Evolutionary conservation across 2,329 filamentous ascomycete genomes (phyloP).

Genomic region (Fusarium pseudoanthophilum): DNA sequence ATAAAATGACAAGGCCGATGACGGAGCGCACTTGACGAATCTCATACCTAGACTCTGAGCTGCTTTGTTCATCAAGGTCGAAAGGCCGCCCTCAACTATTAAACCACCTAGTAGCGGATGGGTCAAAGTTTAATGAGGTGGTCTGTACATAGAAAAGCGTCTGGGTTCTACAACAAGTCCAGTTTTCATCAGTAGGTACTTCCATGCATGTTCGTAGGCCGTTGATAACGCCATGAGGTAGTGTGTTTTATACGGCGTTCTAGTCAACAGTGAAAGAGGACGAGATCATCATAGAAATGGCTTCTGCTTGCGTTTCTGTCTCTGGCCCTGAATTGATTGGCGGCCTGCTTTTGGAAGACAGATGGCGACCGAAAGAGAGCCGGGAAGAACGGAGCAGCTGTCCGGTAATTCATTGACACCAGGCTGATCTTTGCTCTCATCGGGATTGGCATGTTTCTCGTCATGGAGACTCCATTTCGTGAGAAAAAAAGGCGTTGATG

Average conservation of each 20-base stretch:
- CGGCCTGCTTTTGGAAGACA: conserved; percentile 10
- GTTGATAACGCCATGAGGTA: conserved; percentile 22
- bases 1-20: neutral
- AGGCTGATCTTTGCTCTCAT: conserved; percentile 21
- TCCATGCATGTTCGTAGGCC: conserved; percentile 8
- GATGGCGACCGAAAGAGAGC: conserved; percentile 11
- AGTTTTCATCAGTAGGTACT: conserved; percentile 7
- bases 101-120: conserved; percentile 17
- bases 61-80: conserved; percentile 20
- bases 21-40: conserved; percentile 1
- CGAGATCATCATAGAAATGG: conserved; percentile 15
- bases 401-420: conserved; percentile 14
- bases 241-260: conserved; percentile 9
- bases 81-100: conserved; percentile 35
- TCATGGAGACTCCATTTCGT: neutral
- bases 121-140: conserved; percentile 25
- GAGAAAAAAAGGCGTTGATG: neutral
- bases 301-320: conserved; percentile 7
- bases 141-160: conserved; percentile 18
- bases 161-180: neutral
- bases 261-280: conserved; percentile 8
- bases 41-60: conserved; percentile 7
- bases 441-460: conserved; percentile 7
- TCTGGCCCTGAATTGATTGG: neutral
- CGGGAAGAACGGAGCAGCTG: conserved; percentile 1